Evolutionary conservation across 495 filamentous ascomycete species (phyloP).

Genomic region (Annulohypoxylon moriforme): DNA sequence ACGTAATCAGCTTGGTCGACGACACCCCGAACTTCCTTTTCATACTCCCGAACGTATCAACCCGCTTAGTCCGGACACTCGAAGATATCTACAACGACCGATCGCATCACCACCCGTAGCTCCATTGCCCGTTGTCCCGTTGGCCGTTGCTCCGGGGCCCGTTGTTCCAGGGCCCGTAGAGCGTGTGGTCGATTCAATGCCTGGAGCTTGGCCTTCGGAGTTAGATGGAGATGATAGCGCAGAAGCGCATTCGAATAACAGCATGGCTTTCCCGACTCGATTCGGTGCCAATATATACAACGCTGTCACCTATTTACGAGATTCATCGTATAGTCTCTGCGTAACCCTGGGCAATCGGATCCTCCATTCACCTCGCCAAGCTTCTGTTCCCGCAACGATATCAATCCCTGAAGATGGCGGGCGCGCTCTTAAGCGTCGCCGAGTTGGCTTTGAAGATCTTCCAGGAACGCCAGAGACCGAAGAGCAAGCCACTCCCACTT

Average conservation of each 20-base stretch:
- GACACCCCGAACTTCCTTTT: not conserved
- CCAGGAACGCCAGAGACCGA: not conserved
- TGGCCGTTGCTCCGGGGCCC: too few species aligned
- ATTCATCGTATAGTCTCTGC: conserved; percentile 29
- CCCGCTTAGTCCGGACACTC: not conserved
- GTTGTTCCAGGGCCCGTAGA: not conserved
- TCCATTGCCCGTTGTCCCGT: not conserved
- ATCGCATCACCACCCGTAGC: not conserved
- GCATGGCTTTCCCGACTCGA: conserved; percentile 10
- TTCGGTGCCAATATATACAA: conserved; percentile 21
- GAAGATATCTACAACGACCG: conserved; percentile 10
- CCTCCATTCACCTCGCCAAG: conserved; percentile 6
- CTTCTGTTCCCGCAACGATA: not conserved
- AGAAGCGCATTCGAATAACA: not conserved
- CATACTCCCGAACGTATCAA: not conserved
- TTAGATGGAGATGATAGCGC: conserved; percentile 7
- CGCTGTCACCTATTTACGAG: conserved; percentile 28
- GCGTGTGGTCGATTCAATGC: conserved; percentile 12
- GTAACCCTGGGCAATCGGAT: conserved; percentile 20
- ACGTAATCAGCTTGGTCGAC: not conserved
- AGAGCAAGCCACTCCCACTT: not conserved
- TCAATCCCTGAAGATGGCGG: conserved; percentile 24
- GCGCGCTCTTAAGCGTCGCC: conserved; percentile 31
- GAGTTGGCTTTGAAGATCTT: conserved; percentile 8
- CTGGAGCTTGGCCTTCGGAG: conserved; percentile 36